Conservation (phyloP, 306 rosid species). For the Rosa chinensis region DNA sequence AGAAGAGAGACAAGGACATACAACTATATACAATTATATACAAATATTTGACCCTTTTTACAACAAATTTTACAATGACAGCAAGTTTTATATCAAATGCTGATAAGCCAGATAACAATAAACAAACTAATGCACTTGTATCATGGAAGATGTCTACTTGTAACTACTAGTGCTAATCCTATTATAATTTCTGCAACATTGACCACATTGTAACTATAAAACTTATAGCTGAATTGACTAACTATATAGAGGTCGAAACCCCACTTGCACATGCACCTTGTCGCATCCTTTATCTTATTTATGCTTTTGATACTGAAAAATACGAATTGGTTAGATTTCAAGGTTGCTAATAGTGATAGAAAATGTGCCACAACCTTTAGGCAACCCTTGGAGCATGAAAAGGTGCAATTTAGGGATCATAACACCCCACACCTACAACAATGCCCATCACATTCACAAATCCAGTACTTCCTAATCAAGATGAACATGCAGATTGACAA, state of each 20-base stretch:
- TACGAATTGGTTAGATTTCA: not conserved
- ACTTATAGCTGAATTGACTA: not conserved
- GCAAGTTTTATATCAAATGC: not conserved
- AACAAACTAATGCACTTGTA: slow-evolving; percentile 7
- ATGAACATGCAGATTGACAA: not conserved
- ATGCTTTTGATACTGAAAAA: not conserved
- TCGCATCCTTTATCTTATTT: not conserved
- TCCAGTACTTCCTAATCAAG: not conserved
- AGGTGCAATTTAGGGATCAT: not conserved
- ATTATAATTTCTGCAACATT: not conserved
- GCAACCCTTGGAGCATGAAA: slow-evolving; percentile 7
- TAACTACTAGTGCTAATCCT: not conserved
- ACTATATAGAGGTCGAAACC: not conserved
- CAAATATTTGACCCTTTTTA: not conserved
- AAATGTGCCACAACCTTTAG: not conserved
- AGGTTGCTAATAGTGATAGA: not conserved
- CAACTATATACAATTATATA: not conserved
- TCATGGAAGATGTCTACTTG: not conserved
- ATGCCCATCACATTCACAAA: not conserved
- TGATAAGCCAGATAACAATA: not conserved
- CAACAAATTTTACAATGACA: not conserved
- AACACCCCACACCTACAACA: not conserved
- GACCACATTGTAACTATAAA: not conserved
- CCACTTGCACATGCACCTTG: not conserved
- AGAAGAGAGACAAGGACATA: not conserved